Percentiles rank a stretch among this genome's conserved stretches.
Evolutionary conservation across 73 alveolate genomes (phyloP).

Genomic region (Tetrahymena malaccensis): DNA sequence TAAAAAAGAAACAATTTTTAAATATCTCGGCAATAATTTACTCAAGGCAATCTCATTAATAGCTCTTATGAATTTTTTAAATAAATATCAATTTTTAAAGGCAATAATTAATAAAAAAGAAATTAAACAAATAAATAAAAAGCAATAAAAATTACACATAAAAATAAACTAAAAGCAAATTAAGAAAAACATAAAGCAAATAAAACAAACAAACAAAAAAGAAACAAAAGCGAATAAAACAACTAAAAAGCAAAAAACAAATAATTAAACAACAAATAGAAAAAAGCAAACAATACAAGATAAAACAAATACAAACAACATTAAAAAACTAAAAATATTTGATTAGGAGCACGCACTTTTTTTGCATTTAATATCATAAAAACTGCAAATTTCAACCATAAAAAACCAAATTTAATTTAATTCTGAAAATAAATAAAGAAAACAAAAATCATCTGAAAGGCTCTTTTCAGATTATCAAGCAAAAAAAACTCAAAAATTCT

Average conservation of each 20-base stretch:
- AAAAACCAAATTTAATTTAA: too few species aligned
- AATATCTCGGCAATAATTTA: background rate
- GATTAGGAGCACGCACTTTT: too few species aligned
- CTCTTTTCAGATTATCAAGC: too few species aligned
- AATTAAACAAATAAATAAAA: background rate
- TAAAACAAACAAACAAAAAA: background rate
- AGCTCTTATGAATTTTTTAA: background rate
- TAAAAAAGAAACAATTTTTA: background rate
- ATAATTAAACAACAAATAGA: too few species aligned
- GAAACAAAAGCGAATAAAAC: background rate
- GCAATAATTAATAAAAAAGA: background rate
- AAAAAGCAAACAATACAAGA: too few species aligned
- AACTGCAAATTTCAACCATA: too few species aligned
- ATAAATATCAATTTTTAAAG: background rate
- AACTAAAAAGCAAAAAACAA: background rate
- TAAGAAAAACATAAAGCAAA: background rate
- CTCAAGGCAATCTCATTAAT: background rate
- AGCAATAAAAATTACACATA: background rate
- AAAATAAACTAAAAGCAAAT: background rate
- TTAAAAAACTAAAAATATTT: too few species aligned
- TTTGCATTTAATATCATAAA: too few species aligned
- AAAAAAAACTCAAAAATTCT: too few species aligned
- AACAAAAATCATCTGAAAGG: too few species aligned
- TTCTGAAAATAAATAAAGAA: too few species aligned
- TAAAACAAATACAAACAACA: background rate